phyloP scores from a whole-genome alignment of 306 rosid species.

The Castanea sativa region DNA sequence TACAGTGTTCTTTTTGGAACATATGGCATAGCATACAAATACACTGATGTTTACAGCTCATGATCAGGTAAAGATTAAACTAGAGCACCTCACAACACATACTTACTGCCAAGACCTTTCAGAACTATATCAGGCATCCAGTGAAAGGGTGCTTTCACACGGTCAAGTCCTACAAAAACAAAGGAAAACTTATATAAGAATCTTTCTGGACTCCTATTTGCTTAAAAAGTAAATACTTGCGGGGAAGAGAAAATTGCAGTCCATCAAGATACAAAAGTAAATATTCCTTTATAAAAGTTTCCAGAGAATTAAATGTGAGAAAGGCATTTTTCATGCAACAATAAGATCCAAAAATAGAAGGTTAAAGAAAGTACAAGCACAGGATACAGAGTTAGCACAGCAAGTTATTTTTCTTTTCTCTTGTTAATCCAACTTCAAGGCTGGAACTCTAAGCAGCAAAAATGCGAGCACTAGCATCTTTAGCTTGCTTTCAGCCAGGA shows the following conservation, averaged over 20 bases:
- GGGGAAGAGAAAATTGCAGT: not conserved
- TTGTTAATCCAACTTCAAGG: too few species aligned
- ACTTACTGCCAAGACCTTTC: slow-evolving; percentile 11
- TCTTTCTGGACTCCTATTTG: too few species aligned
- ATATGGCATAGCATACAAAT: not conserved
- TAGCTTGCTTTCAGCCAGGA: too few species aligned
- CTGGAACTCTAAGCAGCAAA: too few species aligned
- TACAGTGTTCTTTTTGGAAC: not conserved
- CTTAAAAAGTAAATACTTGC: not conserved
- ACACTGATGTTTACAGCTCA: not conserved
- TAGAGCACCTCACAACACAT: not conserved
- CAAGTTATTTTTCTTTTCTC: not conserved
- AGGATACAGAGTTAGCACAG: not conserved
- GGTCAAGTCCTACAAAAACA: slow-evolving; percentile 10
- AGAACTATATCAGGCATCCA: slow-evolving; percentile 11
- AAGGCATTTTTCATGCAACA: not conserved
- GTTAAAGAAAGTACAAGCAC: not conserved
- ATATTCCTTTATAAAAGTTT: not conserved
- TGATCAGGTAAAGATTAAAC: not conserved
- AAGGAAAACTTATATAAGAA: not conserved
- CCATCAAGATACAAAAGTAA: not conserved
- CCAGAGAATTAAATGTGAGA: not conserved
- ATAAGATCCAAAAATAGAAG: not conserved
- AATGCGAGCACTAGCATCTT: too few species aligned
- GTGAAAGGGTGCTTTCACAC: slow-evolving; percentile 13